Percentiles rank a stretch among this genome's conserved stretches.
Conservation (phyloP, 2,329 filamentous ascomycete species). For the Dryadomyces quercivorus region DNA sequence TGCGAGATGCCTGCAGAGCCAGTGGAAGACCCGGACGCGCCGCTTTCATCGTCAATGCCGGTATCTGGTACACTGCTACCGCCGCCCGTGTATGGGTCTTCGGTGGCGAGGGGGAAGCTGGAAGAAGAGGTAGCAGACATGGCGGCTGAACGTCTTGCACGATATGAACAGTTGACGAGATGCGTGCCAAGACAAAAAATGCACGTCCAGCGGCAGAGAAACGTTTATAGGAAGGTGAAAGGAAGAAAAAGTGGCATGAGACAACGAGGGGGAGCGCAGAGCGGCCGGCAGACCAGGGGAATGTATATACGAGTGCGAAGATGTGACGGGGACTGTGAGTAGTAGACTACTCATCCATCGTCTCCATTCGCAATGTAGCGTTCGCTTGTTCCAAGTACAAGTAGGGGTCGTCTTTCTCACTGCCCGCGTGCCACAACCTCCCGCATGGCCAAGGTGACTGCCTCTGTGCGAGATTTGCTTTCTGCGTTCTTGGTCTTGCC, state of each 20-base stretch:
- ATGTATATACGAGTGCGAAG: background rate
- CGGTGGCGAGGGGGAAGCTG: constrained; percentile 31
- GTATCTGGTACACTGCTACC: constrained; percentile 15
- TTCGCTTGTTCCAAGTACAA: background rate
- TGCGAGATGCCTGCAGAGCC: constrained; percentile 52
- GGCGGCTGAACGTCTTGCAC: constrained; percentile 5
- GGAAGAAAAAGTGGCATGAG: background rate
- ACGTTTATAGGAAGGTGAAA: background rate
- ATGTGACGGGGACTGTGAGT: background rate
- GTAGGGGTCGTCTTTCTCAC: background rate
- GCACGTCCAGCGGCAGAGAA: constrained; percentile 4
- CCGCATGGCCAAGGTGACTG: constrained; percentile 3
- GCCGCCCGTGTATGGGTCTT: constrained; percentile 23
- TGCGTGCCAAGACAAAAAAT: background rate
- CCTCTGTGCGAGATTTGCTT: background rate
- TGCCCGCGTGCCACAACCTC: background rate
- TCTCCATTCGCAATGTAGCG: background rate
- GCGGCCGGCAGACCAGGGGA: background rate
- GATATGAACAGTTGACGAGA: background rate
- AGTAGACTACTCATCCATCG: background rate
- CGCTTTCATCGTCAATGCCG: constrained; percentile 40
- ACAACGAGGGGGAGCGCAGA: background rate
- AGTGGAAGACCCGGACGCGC: constrained; percentile 51
- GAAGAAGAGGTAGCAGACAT: constrained; percentile 27
- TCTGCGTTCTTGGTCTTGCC: background rate